Evolutionary conservation across 2,329 filamentous ascomycete genomes (phyloP).

Genomic region (Moelleriella libera): DNA sequence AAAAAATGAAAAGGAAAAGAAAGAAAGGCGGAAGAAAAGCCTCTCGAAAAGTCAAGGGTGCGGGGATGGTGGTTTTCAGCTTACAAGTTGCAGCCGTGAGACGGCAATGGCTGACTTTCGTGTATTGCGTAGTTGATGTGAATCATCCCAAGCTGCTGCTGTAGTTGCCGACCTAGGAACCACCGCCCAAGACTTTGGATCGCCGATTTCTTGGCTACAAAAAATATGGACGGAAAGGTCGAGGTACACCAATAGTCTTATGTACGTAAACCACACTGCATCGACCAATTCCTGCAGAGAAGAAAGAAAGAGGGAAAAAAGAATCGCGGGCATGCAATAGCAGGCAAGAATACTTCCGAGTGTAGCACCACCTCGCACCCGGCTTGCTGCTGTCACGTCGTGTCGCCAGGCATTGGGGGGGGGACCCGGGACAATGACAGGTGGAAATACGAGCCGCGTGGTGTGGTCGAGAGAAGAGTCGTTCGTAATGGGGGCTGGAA

Average conservation of each 20-base stretch:
- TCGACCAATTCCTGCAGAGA: neutral
- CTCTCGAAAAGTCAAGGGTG: neutral
- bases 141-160: too few relatives aligned
- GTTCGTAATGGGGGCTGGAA: neutral
- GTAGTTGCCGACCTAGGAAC: too few relatives aligned
- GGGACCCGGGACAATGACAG: neutral
- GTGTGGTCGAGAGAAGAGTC: neutral
- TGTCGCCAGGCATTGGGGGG: neutral
- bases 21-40: too few relatives aligned
- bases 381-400: neutral
- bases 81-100: neutral
- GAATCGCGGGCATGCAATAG: neutral
- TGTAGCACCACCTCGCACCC: neutral
- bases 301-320: neutral
- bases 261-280: neutral
- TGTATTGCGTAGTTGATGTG: neutral
- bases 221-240: neutral
- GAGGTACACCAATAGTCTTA: neutral
- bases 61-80: neutral
- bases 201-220: too few relatives aligned
- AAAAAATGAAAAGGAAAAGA: too few relatives aligned
- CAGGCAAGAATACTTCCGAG: neutral
- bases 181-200: too few relatives aligned
- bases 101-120: neutral
- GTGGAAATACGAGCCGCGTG: neutral